Evolutionary conservation across 495 filamentous ascomycete species (phyloP).

Genomic region (Chaetomium cochliodes): DNA sequence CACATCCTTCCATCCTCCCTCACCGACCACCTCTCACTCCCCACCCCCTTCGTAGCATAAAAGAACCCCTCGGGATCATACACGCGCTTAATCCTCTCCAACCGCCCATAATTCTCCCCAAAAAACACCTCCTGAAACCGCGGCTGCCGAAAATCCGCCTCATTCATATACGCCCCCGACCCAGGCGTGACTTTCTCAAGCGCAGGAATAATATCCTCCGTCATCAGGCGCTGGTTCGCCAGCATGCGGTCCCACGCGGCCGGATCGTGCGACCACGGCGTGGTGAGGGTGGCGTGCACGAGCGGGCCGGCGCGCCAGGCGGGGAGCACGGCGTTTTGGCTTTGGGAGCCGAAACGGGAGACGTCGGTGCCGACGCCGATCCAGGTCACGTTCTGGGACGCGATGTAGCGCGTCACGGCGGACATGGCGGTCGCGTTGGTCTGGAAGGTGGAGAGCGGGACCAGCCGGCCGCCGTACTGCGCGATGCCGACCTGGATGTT

Average conservation of each 20-base stretch:
- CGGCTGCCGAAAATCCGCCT: slow-evolving; percentile 49
- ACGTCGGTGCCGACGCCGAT: slow-evolving; percentile 39
- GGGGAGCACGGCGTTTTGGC: slow-evolving; percentile 55
- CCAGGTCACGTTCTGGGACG: slow-evolving; percentile 43
- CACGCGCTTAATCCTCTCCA: slow-evolving; percentile 50
- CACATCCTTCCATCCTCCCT: slow-evolving; percentile 34
- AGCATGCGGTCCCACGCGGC: slow-evolving; percentile 27
- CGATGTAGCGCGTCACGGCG: slow-evolving; percentile 40
- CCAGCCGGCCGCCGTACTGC: slow-evolving; percentile 60
- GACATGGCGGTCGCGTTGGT: slow-evolving; percentile 37
- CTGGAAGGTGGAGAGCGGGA: slow-evolving; percentile 53
- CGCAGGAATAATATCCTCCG: slow-evolving; percentile 34
- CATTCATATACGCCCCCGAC: slow-evolving; percentile 49
- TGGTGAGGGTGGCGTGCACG: slow-evolving; percentile 30
- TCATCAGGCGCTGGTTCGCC: slow-evolving; percentile 34
- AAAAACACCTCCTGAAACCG: slow-evolving; percentile 55
- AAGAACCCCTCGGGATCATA: slow-evolving; percentile 55
- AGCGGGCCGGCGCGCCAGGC: slow-evolving; percentile 36
- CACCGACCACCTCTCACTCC: slow-evolving; percentile 37
- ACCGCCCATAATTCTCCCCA: slow-evolving; percentile 45
- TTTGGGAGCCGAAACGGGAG: slow-evolving; percentile 25
- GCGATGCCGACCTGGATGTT: slow-evolving; percentile 48
- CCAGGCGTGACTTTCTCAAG: slow-evolving; percentile 41
- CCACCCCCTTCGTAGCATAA: slow-evolving; percentile 51
- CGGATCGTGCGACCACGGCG: slow-evolving; percentile 32